A percentile compares a stretch with the other conserved stretches of the same genome.
Conservation (phyloP, 768 basidiomycete genomes). For the Mycena leptocephala region DNA sequence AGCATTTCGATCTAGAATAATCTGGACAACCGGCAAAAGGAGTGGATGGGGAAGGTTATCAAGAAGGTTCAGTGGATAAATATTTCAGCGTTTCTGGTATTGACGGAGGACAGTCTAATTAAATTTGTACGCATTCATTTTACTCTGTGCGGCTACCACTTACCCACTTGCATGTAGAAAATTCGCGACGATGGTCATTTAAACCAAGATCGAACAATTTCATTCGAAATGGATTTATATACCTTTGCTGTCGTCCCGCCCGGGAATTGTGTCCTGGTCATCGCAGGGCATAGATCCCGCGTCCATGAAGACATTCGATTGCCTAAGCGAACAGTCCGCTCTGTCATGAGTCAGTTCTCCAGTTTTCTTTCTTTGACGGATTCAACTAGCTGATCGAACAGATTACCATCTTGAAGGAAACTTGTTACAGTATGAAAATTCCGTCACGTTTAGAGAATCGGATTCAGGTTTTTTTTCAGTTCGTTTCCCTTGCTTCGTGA, state of each 20-base stretch:
- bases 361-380: neutral
- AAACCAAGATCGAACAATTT: neutral
- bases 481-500: slow-evolving; percentile 29
- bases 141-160: neutral
- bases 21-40: slow-evolving; percentile 21
- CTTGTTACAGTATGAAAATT: slow-evolving; percentile 1
- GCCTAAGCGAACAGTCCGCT: slow-evolving; percentile 12
- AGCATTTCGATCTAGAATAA: neutral
- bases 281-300: slow-evolving; percentile 22
- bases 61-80: slow-evolving; percentile 22
- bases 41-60: slow-evolving; percentile 27
- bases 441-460: neutral
- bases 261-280: slow-evolving; percentile 19
- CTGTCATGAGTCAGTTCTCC: slow-evolving; percentile 14
- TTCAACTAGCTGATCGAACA: neutral
- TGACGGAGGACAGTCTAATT: slow-evolving; percentile 17
- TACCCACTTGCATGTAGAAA: neutral
- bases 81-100: slow-evolving; percentile 18
- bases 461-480: neutral
- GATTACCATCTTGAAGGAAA: slow-evolving; percentile 3
- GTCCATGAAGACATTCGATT: slow-evolving; percentile 20
- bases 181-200: slow-evolving; percentile 12
- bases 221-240: slow-evolving; percentile 12
- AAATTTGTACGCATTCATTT: slow-evolving; percentile 9
- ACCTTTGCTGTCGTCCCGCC: slow-evolving; percentile 26